Percentiles rank a stretch among this genome's conserved stretches.
Evolutionary conservation across 2,329 filamentous ascomycete genomes (phyloP).

Genomic region (Claviceps lovelessii): DNA sequence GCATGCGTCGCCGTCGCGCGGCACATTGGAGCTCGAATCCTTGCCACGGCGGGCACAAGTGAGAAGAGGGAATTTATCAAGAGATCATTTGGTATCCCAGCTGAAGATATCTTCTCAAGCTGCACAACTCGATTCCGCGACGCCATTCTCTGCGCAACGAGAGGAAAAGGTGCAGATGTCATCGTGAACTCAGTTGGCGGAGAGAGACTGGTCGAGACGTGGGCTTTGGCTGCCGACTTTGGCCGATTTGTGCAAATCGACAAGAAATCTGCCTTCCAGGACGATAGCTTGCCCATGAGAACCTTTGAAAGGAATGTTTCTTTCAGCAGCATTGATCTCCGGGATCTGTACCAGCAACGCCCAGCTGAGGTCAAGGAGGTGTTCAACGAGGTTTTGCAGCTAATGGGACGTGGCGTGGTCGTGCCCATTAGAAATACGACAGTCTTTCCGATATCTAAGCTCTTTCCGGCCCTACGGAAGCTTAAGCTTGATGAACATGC

Average conservation of each 20-base stretch:
- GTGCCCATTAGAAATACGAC: constrained; percentile 2
- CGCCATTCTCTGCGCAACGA: constrained; percentile 8
- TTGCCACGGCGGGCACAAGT: constrained; percentile 14
- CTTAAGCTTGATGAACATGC: constrained; percentile 25
- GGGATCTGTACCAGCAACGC: constrained; percentile 5
- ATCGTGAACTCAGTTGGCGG: constrained; percentile 4
- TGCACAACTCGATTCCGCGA: constrained; percentile 12
- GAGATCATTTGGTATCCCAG: constrained; percentile 11
- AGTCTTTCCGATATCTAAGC: constrained; percentile 13
- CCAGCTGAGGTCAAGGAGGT: constrained; percentile 5
- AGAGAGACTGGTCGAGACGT: constrained; percentile 12
- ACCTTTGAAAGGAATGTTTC: constrained; percentile 23
- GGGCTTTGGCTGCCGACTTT: constrained; percentile 15
- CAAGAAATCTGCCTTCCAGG: constrained; percentile 20
- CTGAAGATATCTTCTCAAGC: constrained; percentile 15
- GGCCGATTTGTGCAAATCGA: constrained; percentile 24
- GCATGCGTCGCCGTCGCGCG: constrained; percentile 7
- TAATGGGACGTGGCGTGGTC: constrained; percentile 3
- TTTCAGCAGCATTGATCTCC: constrained; percentile 28
- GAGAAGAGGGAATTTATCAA: constrained; percentile 16
- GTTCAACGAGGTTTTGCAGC: constrained; percentile 4
- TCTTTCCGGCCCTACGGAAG: constrained; percentile 24
- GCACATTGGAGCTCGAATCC: constrained; percentile 11
- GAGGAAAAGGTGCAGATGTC: constrained; percentile 8
- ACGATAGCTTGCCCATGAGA: constrained; percentile 20